Conservation (phyloP, 164 flowering plant species). For the Malania oleifera region DNA sequence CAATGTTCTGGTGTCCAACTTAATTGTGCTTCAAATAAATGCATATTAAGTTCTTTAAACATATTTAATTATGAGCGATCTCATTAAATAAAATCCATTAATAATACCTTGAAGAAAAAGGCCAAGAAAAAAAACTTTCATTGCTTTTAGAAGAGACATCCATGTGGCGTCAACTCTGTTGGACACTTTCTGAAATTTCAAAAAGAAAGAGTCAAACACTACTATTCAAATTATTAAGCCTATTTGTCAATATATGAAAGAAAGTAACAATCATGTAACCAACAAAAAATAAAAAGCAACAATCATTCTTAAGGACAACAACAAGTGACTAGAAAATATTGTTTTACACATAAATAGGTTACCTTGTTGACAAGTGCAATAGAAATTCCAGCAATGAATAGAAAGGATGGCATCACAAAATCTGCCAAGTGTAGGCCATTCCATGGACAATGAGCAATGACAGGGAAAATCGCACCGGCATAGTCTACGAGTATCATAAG, state of each 20-base stretch:
- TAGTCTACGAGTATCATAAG: conserved; percentile 74
- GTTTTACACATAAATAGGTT: too few species aligned
- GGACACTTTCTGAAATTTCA: conserved; percentile 42
- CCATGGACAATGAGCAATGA: conserved; percentile 69
- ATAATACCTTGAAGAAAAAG: conserved; percentile 64
- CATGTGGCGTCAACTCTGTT: conserved; percentile 41
- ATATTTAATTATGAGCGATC: too few species aligned
- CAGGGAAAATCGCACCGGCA: conserved; percentile 46
- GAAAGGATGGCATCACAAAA: conserved; percentile 78
- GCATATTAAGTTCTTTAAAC: too few species aligned
- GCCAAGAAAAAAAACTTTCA: conserved; percentile 56
- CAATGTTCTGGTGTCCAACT: too few species aligned
- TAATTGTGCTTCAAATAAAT: too few species aligned
- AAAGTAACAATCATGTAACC: background rate
- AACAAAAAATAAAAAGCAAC: background rate
- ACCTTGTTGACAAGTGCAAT: conserved; percentile 70
- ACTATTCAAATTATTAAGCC: too few species aligned
- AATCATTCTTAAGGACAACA: background rate
- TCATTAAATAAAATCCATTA: background rate
- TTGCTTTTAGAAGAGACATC: conserved; percentile 43
- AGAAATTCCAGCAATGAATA: conserved; percentile 64
- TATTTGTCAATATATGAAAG: too few species aligned
- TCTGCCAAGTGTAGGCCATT: conserved; percentile 69
- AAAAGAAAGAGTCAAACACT: background rate
- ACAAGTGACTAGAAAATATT: too few species aligned